Base-by-base conservation (phyloP, 106 monocot species). In the Allium sativum region DNA sequence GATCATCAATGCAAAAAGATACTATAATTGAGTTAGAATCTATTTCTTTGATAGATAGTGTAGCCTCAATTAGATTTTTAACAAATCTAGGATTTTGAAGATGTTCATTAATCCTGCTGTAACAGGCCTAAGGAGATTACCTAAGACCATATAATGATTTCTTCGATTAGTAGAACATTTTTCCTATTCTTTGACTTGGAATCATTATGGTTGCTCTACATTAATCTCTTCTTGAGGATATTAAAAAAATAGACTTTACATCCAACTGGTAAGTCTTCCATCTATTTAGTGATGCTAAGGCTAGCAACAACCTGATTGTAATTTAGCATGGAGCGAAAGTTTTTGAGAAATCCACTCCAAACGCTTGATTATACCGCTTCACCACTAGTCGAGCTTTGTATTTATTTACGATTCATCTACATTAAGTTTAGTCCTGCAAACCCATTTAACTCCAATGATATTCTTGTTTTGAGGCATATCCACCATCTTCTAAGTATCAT, bases 1-100 rank as follows among this genome's bases (percentile, higher is more conserved):
- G 41, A 58, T 58, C 58, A 58, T 58, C 31, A 58, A 58, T 41
- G 41, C 41, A 58, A 40, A 58, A 17, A 17, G n/a, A 54, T 6
- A 6, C 16, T n/a, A 54, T 8, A 10, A 8, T 10, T 6, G 16
- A 58, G 40, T 58, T 0, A 12, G 22, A 7, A 58, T 4, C 58
- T 58, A 40, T 10, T 15, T 40, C 41, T 12, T 58, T 40, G 20
- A 58, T 11, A 40, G 22, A 40, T 11, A 58, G 22, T 9, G 58
- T 40, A 13, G n/a, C 40, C 3, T 58, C 58, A 58, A 21, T 40
- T 58, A 18, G 12, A 40, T 41, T 58, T 58, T 41, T 40, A 16
- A 12, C 14, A 58, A 58, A 58, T 31, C 22, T 41, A 8, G 17
- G 22, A 12, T 31, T 10, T 1, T 41, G 40, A 13, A 58, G 41